A percentile compares a stretch with the other conserved stretches of the same genome.
phyloP scores from a whole-genome alignment of 2,329 filamentous ascomycete species.

The Chaetomium globosum region DNA sequence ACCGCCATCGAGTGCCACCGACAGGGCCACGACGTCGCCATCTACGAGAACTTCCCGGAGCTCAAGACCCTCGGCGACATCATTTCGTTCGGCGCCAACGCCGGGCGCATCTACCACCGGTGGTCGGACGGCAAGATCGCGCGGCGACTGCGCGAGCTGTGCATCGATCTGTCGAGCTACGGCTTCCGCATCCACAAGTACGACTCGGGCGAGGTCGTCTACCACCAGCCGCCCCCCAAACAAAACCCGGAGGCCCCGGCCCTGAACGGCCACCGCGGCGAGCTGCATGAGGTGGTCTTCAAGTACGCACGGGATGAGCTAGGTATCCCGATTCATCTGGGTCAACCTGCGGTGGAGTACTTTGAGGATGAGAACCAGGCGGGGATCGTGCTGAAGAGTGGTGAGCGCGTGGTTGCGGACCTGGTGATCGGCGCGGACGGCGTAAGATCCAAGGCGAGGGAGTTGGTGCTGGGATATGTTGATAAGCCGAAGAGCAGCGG shows the following conservation, averaged over 20 bases:
- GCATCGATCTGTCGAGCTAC: constrained; percentile 55
- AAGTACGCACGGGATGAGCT: constrained; percentile 59
- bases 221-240: constrained; percentile 55
- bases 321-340: constrained; percentile 58
- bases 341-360: constrained; percentile 55
- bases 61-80: constrained; percentile 64
- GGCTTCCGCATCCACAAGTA: constrained; percentile 66
- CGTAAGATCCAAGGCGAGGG: constrained; percentile 55
- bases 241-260: constrained; percentile 53
- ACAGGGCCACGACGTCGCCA: constrained; percentile 60
- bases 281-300: constrained; percentile 62
- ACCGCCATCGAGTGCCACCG: constrained; percentile 65
- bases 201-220: constrained; percentile 61
- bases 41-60: constrained; percentile 61
- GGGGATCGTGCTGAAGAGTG: constrained; percentile 54
- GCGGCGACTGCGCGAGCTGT: constrained; percentile 51
- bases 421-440: constrained; percentile 59
- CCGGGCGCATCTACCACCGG: constrained; percentile 61
- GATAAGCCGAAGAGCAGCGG: constrained; percentile 56
- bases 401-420: constrained; percentile 52
- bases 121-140: constrained; percentile 57
- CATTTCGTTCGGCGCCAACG: constrained; percentile 64
- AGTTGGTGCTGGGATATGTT: constrained; percentile 54
- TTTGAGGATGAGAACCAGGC: constrained; percentile 56
- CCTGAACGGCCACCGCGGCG: constrained; percentile 63